These are phyloP conservation scores for Triglochin maritima DNA, from an alignment of 106 monocot species.

Conservation along the genomic window DNA sequence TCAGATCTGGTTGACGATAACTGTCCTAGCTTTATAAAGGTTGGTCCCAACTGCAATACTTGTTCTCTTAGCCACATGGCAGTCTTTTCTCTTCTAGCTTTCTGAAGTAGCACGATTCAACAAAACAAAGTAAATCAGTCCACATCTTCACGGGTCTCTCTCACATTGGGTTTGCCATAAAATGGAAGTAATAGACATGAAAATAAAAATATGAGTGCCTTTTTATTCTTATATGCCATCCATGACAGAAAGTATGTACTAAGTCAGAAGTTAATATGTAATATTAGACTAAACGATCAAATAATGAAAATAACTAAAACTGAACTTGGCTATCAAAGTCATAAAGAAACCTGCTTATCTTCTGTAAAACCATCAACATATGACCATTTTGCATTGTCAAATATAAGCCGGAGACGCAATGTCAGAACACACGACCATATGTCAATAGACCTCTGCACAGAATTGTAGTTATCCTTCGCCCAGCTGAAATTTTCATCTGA, in stretches of 20 bases:
- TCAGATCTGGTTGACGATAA: constrained; percentile 88
- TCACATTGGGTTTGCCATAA: too few species aligned
- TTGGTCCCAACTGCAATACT: constrained; percentile 83
- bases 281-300: too few species aligned
- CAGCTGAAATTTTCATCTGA: constrained; percentile 86
- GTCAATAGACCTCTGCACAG: constrained; percentile 65
- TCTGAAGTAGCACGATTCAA: constrained; percentile 25
- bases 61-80: constrained; percentile 89
- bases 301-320: too few species aligned
- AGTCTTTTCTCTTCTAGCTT: constrained; percentile 57
- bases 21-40: constrained; percentile 91
- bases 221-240: too few species aligned
- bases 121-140: not conserved
- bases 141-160: too few species aligned
- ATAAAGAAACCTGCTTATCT: constrained; percentile 56
- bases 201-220: too few species aligned
- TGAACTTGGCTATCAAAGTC: not conserved
- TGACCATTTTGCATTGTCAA: constrained; percentile 84
- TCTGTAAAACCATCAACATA: constrained; percentile 74
- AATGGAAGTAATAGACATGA: too few species aligned
- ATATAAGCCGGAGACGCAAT: constrained; percentile 43
- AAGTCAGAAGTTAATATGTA: too few species aligned
- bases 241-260: too few species aligned
- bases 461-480: constrained; percentile 77
- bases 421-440: constrained; percentile 83